Evolutionary conservation across 2,329 filamentous ascomycete species (phyloP).

Genomic region (Talaromyces sp.): DNA sequence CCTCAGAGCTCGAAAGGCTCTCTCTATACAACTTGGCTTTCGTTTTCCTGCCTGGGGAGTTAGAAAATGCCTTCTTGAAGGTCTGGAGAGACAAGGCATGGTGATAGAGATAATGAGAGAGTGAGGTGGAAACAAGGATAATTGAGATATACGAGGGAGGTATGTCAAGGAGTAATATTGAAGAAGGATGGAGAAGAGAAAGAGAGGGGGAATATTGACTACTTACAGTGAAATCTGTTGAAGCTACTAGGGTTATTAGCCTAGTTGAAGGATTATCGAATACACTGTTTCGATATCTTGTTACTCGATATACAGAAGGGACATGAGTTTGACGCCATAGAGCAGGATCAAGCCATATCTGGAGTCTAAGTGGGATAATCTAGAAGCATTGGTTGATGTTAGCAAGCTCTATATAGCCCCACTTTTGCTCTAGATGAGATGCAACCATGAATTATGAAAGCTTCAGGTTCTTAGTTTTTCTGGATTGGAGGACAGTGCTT

Average conservation of each 20-base stretch:
- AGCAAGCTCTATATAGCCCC: background rate
- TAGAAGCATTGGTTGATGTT: background rate
- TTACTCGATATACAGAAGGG: background rate
- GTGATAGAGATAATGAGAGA: background rate
- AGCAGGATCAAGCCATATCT: background rate
- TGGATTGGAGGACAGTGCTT: background rate
- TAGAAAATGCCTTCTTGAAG: background rate
- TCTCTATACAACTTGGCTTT: background rate
- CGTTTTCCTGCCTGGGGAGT: constrained; percentile 2
- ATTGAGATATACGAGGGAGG: background rate
- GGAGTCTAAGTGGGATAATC: background rate
- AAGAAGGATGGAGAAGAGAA: background rate
- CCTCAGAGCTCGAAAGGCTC: background rate
- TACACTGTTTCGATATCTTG: background rate
- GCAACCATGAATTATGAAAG: background rate
- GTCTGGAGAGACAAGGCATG: background rate
- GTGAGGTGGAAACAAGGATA: background rate
- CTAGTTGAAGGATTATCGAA: background rate
- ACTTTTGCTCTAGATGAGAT: background rate
- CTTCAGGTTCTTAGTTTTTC: background rate
- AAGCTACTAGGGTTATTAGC: background rate
- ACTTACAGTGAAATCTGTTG: background rate
- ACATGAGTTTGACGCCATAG: background rate
- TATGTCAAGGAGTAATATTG: background rate
- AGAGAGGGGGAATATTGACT: background rate